phyloP scores from a whole-genome alignment of 78 protist genomes.

The Dictyostelium intermedium region DNA sequence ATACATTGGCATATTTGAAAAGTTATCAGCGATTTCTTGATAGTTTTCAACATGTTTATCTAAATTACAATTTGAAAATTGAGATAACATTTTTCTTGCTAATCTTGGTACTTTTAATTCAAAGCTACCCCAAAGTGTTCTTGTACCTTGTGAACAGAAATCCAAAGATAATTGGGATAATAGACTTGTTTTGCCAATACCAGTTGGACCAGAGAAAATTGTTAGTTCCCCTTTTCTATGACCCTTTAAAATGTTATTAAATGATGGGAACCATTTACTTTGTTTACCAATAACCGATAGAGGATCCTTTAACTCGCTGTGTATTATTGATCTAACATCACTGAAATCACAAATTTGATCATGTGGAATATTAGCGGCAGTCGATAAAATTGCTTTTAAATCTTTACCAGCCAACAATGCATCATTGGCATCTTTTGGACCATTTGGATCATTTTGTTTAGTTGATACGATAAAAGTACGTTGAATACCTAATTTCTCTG shows the following conservation, averaged over 20 bases:
- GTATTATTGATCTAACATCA: conserved; percentile 51
- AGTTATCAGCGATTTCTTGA: conserved; percentile 56
- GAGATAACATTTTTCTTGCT: conserved; percentile 82
- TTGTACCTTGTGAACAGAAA: conserved; percentile 68
- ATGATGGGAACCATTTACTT: conserved; percentile 68
- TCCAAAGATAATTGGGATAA: conserved; percentile 85
- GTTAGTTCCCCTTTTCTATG: conserved; percentile 91
- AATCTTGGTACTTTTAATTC: conserved; percentile 80
- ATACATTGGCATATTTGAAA: conserved; percentile 82
- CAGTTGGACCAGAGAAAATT: conserved; percentile 90
- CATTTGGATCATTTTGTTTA: conserved; percentile 32
- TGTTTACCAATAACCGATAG: conserved; percentile 59
- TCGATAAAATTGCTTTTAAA: conserved; percentile 40
- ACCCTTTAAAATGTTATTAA: conserved; percentile 81
- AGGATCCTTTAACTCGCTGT: conserved; percentile 65
- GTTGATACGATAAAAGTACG: conserved; percentile 56
- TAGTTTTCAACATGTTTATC: conserved; percentile 54
- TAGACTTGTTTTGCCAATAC: conserved; percentile 84
- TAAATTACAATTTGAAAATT: conserved; percentile 10
- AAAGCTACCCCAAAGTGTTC: conserved; percentile 91
- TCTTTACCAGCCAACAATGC: conserved; percentile 63
- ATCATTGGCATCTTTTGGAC: conserved; percentile 89
- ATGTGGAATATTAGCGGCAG: conserved; percentile 70
- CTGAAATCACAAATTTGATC: conserved; percentile 70
- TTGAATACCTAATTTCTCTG: conserved; percentile 79